Evolutionary conservation across 176 grass and related monocot genomes (phyloP), one percentile per base, ranked within the genome.

Genomic region (Oryza coarctata): DNA sequence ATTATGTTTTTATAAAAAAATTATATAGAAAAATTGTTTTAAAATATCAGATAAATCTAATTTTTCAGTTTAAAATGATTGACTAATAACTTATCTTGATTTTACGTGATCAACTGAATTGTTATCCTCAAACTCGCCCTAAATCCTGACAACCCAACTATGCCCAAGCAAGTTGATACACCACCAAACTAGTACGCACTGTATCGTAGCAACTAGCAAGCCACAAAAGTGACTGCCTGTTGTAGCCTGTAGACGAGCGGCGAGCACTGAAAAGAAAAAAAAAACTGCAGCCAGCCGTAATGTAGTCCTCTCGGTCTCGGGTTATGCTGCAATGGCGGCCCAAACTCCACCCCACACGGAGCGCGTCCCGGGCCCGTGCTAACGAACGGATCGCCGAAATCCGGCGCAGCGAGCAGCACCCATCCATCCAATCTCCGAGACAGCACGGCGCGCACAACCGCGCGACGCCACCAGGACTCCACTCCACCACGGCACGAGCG

Each of bases 361-460:
- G 47, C 10, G 18, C 23, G 5, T 65, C 25, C 49, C 50, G 6
- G 50, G 8, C 50, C 50, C 63, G 85, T 62, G 63, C 0, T n/a
- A 32, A 36, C 20, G 7, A 47, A 20, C 23, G 41, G 60, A 41
- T 44, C 75, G 62, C 76, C 38, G 69, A 74, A 80, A 50, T 38
- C 47, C 47, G 45, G 45, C 68, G 67, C 68, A 38, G 9, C 68
- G 52, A 62, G 34, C 65, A 58, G 79, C 63, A 32, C 14, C 9
- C 18, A 25, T 5, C 13, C 49, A 0, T 25, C 55, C 9, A 60
- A 60, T n/a, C 50, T 55, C 50, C 50, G 50, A 63, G 45, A 57
- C 78, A 82, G 78, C 83, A 9, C 29, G 66, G 83, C 83, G 58
- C 72, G 88, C 83, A 86, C 83, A 82, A 30, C 57, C 78, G 41